Evolutionary conservation across 805 yeast genomes (phyloP), one percentile per base, ranked within the genome.

Genomic region (Cyberlindnera maritima): DNA sequence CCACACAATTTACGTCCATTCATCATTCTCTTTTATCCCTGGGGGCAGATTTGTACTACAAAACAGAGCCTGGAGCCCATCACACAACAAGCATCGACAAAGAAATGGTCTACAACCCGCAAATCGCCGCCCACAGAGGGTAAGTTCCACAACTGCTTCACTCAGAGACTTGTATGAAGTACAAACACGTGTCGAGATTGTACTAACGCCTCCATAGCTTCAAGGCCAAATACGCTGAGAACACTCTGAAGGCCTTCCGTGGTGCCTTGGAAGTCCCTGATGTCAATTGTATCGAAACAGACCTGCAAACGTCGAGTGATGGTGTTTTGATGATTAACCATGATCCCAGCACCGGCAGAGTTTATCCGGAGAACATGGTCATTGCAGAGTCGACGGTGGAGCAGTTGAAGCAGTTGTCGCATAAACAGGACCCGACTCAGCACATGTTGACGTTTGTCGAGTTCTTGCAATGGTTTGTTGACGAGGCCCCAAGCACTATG

Each of bases 241-340:
- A 76, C 56, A 72, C 79, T 5, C 39, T 72, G 15, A 52, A 64
- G 4, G 77, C 80, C 0, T 73, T 76, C 55, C 60, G 72, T 14
- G 73, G 71, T 21, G 80, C 80, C 1, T 60, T 70, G n/a, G 72
- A 68, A 15, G 74, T 69, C 13, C 29, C 13, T 2, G 75, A 75
- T 8, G 60, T 50, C 14, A 70, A 65, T 39, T 68, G 72, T 20
- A 67, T 80, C 18, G 85, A 79, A 58, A 74, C 81, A 10, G 86
- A 80, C 56, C 62, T 80, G 26, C 85, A 79, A 56, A 67, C 79
- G 49, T 67, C 81, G 1, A 54, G 58, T 3, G 86, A 80, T 55
- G 77, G 77, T n/a, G 67, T 67, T 4, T 72, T 79, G 2, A 79
- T 80, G 17, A 66, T 80, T 41, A 74, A 75, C 50, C 86, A 80